These are phyloP conservation scores for Puccinia polysora DNA, from an alignment of 1,284 basidiomycete species.

Conservation along the genomic window DNA sequence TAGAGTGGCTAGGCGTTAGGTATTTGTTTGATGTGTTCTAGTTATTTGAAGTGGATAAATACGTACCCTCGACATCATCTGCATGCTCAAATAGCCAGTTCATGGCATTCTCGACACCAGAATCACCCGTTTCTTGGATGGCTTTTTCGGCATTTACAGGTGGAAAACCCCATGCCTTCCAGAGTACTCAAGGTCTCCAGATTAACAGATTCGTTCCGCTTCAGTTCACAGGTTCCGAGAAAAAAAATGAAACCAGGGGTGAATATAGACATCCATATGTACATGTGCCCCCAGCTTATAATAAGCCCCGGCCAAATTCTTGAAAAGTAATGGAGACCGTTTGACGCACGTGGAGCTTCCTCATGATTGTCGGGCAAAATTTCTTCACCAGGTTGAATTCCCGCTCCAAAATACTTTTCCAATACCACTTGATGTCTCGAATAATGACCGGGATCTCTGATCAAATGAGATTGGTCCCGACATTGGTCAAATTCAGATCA, in stretches of 20 bases:
- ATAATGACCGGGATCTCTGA: slow-evolving; percentile 81
- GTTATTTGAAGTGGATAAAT: background rate
- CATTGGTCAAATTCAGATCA: background rate
- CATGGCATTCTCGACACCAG: slow-evolving; percentile 76
- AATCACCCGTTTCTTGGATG: slow-evolving; percentile 72
- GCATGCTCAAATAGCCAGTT: slow-evolving; percentile 92
- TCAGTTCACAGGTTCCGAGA: background rate
- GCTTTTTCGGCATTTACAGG: slow-evolving; percentile 80
- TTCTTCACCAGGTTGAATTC: slow-evolving; percentile 69
- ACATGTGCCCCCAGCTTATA: too few species aligned
- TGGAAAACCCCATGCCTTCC: slow-evolving; percentile 81
- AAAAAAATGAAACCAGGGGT: background rate
- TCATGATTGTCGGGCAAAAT: slow-evolving; percentile 66
- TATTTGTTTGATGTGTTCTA: background rate
- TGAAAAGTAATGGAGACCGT: background rate
- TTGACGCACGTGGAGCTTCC: slow-evolving; percentile 52
- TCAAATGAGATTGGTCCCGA: slow-evolving; percentile 17
- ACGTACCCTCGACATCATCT: slow-evolving; percentile 62
- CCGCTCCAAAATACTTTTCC: slow-evolving; percentile 67
- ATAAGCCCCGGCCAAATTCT: background rate
- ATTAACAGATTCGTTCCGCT: slow-evolving; percentile 60
- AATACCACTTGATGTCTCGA: slow-evolving; percentile 65
- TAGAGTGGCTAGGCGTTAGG: background rate
- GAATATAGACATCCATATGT: too few species aligned
- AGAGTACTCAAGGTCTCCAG: slow-evolving; percentile 68